Conservation (phyloP, 169 alveolate genomes). For the Theileria annulata region DNA sequence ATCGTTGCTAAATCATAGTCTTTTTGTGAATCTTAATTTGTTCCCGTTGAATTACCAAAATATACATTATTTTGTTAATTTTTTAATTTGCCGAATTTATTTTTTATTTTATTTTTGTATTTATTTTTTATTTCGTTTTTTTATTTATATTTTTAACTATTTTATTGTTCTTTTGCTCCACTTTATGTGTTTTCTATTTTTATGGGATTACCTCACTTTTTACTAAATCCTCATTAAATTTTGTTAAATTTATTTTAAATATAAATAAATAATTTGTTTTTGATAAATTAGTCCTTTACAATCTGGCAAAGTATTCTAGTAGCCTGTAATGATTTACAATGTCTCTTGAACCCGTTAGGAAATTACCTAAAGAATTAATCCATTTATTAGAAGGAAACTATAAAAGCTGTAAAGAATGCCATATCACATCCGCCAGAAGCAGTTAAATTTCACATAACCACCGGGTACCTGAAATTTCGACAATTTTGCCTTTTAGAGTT, state of each 20-base stretch:
- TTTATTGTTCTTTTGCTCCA: conserved; percentile 2
- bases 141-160: background rate
- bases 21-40: conserved; percentile 26
- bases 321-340: conserved; percentile 10
- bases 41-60: background rate
- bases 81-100: background rate
- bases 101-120: conserved; percentile 5
- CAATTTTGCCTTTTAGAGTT: background rate
- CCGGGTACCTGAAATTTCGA: conserved; percentile 4
- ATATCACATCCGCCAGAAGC: conserved; percentile 35
- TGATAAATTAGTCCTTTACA: background rate
- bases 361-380: background rate
- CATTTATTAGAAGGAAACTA: conserved; percentile 8
- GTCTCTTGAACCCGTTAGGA: background rate
- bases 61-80: background rate
- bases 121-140: conserved; percentile 6
- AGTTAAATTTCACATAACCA: conserved; percentile 25
- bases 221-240: background rate
- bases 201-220: background rate
- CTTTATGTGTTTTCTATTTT: background rate
- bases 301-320: background rate
- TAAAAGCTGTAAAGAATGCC: background rate
- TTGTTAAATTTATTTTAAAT: background rate
- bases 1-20: conserved; percentile 39
- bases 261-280: background rate